phyloP scores from a whole-genome alignment of 495 filamentous ascomycete genomes.

The Penicillium coprophilum region DNA sequence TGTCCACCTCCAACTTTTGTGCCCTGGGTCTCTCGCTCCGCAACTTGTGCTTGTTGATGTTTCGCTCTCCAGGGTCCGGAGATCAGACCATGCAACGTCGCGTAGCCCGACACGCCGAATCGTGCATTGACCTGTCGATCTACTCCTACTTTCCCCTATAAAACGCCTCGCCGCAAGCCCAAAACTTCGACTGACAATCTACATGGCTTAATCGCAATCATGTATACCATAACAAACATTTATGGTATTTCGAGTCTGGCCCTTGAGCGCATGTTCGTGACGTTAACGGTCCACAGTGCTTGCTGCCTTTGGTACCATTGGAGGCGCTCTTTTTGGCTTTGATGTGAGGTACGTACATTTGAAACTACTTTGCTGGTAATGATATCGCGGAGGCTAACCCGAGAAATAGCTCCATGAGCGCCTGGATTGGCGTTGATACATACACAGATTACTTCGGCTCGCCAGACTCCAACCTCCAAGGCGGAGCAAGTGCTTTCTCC shows the following conservation, averaged over 20 bases:
- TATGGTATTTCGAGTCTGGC: slow-evolving; percentile 31
- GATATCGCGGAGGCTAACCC: not conserved
- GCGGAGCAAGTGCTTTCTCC: slow-evolving; percentile 39
- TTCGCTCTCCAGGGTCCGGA: slow-evolving; percentile 13
- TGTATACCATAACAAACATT: slow-evolving; percentile 49
- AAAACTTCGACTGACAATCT: not conserved
- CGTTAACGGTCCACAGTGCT: slow-evolving; percentile 33
- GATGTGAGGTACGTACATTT: slow-evolving; percentile 39
- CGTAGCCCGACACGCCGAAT: slow-evolving; percentile 4
- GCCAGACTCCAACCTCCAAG: slow-evolving; percentile 62
- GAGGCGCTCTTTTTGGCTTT: slow-evolving; percentile 46
- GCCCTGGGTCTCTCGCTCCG: slow-evolving; percentile 22
- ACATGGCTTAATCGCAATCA: slow-evolving; percentile 16
- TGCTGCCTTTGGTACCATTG: slow-evolving; percentile 52
- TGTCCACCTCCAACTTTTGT: slow-evolving; percentile 14
- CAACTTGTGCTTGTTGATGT: slow-evolving; percentile 24
- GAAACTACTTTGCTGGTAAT: not conserved
- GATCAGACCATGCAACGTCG: slow-evolving; percentile 16
- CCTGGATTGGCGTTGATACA: slow-evolving; percentile 67
- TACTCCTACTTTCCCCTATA: slow-evolving; percentile 9
- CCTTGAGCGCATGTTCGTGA: not conserved
- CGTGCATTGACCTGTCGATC: slow-evolving; percentile 11
- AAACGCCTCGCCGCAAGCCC: slow-evolving; percentile 13
- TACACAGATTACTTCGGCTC: slow-evolving; percentile 67
- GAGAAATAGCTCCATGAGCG: slow-evolving; percentile 57